phyloP scores from a whole-genome alignment of 2,329 filamentous ascomycete species.

The Fusarium subtropicale region DNA sequence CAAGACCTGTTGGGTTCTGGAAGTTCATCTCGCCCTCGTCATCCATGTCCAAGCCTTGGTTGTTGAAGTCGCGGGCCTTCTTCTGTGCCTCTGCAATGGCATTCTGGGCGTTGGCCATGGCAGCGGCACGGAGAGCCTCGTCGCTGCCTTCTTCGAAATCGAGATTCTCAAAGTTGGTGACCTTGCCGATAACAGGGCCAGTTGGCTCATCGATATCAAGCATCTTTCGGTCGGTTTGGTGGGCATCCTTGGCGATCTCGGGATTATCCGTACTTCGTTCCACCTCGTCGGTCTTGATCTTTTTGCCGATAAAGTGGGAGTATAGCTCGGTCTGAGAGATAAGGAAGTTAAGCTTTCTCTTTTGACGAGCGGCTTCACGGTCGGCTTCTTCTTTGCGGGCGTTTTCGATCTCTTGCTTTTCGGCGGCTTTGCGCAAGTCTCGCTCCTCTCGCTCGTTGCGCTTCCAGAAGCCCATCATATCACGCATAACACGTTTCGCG shows the following conservation, averaged over 20 bases:
- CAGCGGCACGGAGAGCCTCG: conserved; percentile 80
- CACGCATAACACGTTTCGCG: conserved; percentile 97
- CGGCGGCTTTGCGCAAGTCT: conserved; percentile 91
- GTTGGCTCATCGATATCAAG: conserved; percentile 65
- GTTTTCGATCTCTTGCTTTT: conserved; percentile 95
- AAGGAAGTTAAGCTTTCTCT: conserved; percentile 98
- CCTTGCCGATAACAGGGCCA: conserved; percentile 71
- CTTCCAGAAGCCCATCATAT: conserved; percentile 99
- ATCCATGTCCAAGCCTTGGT: conserved; percentile 75
- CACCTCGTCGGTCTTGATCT: conserved; percentile 97
- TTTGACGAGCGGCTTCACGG: conserved; percentile 95
- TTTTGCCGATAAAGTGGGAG: conserved; percentile 99
- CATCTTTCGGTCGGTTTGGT: conserved; percentile 55
- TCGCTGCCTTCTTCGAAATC: conserved; percentile 98
- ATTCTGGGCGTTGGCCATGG: conserved; percentile 95
- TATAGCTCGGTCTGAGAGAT: conserved; percentile 99
- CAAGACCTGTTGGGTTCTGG: conserved; percentile 95
- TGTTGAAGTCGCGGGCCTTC: conserved; percentile 93
- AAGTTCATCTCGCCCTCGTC: conserved; percentile 99
- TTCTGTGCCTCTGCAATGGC: conserved; percentile 95
- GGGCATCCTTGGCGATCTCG: conserved; percentile 69
- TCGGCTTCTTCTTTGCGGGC: conserved; percentile 97
- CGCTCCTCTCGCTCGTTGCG: conserved; percentile 97
- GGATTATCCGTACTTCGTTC: conserved; percentile 89
- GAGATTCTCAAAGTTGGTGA: conserved; percentile 93